These are phyloP conservation scores for Alectoria sarmentosa DNA, from an alignment of 495 filamentous ascomycete genomes.

Conservation along the genomic window DNA sequence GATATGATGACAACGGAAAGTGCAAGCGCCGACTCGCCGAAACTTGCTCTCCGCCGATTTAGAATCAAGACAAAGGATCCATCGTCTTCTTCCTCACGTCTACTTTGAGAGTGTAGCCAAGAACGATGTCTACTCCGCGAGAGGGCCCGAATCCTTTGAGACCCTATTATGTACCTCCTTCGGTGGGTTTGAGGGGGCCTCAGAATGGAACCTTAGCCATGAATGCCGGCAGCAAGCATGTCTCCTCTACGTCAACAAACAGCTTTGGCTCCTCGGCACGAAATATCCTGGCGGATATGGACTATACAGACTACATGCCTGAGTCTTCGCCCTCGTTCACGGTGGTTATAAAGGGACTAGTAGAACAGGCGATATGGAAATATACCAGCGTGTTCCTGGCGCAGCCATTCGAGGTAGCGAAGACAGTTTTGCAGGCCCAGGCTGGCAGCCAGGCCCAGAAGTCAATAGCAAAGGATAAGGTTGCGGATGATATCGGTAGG, in stretches of 20 bases:
- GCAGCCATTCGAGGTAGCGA: constrained; percentile 97
- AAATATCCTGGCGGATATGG: constrained; percentile 76
- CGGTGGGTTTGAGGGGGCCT: constrained; percentile 46
- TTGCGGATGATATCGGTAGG: constrained; percentile 26
- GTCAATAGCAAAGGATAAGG: constrained; percentile 22
- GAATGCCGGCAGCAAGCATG: constrained; percentile 38
- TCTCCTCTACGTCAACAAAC: constrained; percentile 38
- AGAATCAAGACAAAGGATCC: neutral
- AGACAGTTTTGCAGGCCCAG: constrained; percentile 81
- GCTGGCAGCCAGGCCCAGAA: constrained; percentile 27
- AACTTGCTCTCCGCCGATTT: constrained; percentile 9
- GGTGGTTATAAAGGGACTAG: constrained; percentile 59
- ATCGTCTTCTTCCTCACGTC: neutral
- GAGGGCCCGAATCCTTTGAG: constrained; percentile 80
- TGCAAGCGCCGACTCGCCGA: constrained; percentile 14
- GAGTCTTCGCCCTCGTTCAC: constrained; percentile 68
- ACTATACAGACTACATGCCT: constrained; percentile 79
- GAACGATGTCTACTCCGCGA: constrained; percentile 37
- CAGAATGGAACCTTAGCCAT: constrained; percentile 34
- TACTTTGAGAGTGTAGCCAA: neutral
- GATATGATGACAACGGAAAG: constrained; percentile 13
- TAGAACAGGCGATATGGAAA: constrained; percentile 78
- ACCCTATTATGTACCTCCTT: constrained; percentile 89
- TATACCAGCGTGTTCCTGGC: constrained; percentile 76
- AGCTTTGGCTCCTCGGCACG: constrained; percentile 69